Percentiles rank a stretch among this genome's conserved stretches.
Evolutionary conservation across 2,329 filamentous ascomycete species (phyloP).

Genomic region (Nectriaceae sp.): DNA sequence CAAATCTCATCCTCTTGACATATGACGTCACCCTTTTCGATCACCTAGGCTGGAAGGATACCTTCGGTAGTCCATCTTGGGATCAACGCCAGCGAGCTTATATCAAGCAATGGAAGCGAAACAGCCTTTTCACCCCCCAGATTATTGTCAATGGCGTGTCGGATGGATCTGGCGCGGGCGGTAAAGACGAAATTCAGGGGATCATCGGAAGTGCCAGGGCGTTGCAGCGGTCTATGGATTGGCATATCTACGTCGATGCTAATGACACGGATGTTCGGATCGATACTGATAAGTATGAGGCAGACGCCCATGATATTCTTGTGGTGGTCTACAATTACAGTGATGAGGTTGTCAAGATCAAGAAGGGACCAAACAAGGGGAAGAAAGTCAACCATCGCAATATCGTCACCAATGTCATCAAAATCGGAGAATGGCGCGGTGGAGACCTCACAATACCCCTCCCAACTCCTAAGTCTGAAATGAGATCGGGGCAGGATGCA

Average conservation of each 20-base stretch:
- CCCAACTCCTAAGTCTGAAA: constrained; percentile 21
- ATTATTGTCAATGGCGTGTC: constrained; percentile 32
- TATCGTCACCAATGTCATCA: constrained; percentile 31
- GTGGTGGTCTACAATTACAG: constrained; percentile 29
- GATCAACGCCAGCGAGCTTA: constrained; percentile 38
- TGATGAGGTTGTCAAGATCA: constrained; percentile 31
- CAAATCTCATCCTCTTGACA: constrained; percentile 34
- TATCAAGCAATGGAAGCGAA: constrained; percentile 32
- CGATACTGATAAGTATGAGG: constrained; percentile 22
- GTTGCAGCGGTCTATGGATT: constrained; percentile 9
- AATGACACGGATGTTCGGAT: constrained; percentile 24
- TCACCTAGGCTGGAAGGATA: constrained; percentile 36
- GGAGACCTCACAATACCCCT: constrained; percentile 30
- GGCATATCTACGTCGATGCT: constrained; percentile 25
- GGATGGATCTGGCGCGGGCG: constrained; percentile 26
- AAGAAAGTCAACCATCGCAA: constrained; percentile 37
- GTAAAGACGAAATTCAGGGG: constrained; percentile 22
- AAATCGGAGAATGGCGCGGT: constrained; percentile 38
- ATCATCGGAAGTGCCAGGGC: constrained; percentile 15
- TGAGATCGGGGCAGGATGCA: constrained; percentile 26
- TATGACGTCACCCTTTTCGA: constrained; percentile 39
- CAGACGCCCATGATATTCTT: constrained; percentile 16
- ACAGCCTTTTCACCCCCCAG: constrained; percentile 33
- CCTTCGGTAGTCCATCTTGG: constrained; percentile 28
- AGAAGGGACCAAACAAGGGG: constrained; percentile 36